Evolutionary conservation across 1,284 basidiomycete species (phyloP), one percentile per base, ranked within the genome.

Genomic region (Trametes hirsuta): DNA sequence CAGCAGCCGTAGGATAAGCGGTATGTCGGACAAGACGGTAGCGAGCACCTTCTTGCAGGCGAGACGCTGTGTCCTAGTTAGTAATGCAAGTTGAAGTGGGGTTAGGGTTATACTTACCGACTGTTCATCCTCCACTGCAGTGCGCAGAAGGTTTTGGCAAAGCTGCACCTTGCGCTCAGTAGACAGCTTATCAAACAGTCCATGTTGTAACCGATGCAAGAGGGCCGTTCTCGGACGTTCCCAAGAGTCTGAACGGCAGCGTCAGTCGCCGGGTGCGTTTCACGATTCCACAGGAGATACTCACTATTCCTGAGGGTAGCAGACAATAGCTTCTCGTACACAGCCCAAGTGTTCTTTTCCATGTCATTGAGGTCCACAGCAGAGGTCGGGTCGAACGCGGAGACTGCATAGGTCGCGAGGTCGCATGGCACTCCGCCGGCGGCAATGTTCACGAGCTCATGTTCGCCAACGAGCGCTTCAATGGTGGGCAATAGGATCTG

Each of bases 401-500:
- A 78, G 12, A 89, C 72, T 5, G 88, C 69, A 4, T 87, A 76
- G 12, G 76, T 73, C 3, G 77, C 72, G 52, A 89, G 82, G 4
- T 78, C 75, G 46, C 59, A 62, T 25, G 59, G 47, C 3, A 18
- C 45, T 30, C 41, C 45, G 47, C 18, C 58, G 47, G 14, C 66
- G 35, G 21, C 15, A 18, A 39, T 6, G 2, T 45, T 44, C 3
- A 14, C 14, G 11, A 60, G 25, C 47, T 46, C 37, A 25, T 66
- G 42, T 39, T 76, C 71, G 46, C 77, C 72, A 2, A 75, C 67
- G 11, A 90, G 68, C 0, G 64, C 61, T 60, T 84, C 79, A 41
- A 93, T 75, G 6, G 88, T 80, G 0, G 91, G 87, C 9, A 84
- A 69, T 2, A 97, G 74, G 54, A 88, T 81, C 25, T 84, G 80